These are phyloP conservation scores for Ceratobasidium sp. DNA, from an alignment of 1,284 basidiomycete species.

Conservation along the genomic window DNA sequence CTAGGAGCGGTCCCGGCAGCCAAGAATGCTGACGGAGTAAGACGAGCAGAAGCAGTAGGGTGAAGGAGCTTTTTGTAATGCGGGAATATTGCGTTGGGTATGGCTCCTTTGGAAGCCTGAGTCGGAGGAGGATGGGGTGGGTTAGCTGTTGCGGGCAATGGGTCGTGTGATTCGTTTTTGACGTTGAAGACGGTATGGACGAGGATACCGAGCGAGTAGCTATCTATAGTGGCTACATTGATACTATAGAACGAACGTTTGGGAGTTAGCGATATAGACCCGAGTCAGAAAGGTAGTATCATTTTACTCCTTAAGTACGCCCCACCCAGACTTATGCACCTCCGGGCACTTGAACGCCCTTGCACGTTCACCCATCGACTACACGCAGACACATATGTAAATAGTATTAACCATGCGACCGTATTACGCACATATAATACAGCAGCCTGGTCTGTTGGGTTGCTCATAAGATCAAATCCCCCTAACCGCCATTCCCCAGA, in stretches of 20 bases:
- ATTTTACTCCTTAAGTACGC: slow-evolving; percentile 81
- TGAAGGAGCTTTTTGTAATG: slow-evolving; percentile 90
- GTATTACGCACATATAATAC: slow-evolving; percentile 78
- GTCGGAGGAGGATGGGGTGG: slow-evolving; percentile 81
- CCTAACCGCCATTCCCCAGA: slow-evolving; percentile 97
- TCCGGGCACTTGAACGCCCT: slow-evolving; percentile 81
- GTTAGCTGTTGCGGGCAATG: slow-evolving; percentile 75
- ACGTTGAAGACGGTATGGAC: slow-evolving; percentile 92
- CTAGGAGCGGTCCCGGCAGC: slow-evolving; percentile 78
- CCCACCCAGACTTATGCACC: slow-evolving; percentile 92
- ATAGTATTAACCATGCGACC: neutral
- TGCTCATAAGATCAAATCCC: slow-evolving; percentile 93
- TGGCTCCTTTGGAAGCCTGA: slow-evolving; percentile 79
- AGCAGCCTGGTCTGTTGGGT: slow-evolving; percentile 78
- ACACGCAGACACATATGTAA: slow-evolving; percentile 52
- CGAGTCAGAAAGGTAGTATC: neutral
- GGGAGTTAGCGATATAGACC: no score
- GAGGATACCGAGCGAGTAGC: slow-evolving; percentile 88
- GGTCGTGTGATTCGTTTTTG: slow-evolving; percentile 59
- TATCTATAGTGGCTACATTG: slow-evolving; percentile 80
- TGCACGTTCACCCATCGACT: slow-evolving; percentile 80
- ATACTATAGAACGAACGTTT: slow-evolving; percentile 63
- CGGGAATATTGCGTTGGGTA: slow-evolving; percentile 83
- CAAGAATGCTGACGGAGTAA: slow-evolving; percentile 83
- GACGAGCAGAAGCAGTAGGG: slow-evolving; percentile 84